Base-by-base conservation (phyloP, 345 rosid species). In the Brassica cretica region DNA sequence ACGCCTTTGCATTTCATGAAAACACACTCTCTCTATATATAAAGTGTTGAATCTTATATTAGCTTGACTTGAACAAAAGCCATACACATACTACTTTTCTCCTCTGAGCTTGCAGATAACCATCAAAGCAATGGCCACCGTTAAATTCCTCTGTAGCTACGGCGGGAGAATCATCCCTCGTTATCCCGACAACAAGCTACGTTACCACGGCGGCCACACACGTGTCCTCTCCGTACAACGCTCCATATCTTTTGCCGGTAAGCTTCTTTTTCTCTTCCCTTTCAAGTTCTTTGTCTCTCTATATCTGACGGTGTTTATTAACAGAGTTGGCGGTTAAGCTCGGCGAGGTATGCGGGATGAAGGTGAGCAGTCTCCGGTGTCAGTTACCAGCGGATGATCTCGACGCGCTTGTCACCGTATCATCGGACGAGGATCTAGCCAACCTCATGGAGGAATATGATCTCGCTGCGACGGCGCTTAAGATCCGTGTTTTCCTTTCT, bases 401-500 rank as follows among this genome's bases (percentile, higher is more conserved):
- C 1, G 98, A 94, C 71, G 93, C 98, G 25, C 86, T 94, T 69
- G 89, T 92, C 18, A 86, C 93, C 30, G 78, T 94, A 61, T 84
- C 93, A 71, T 91, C 91, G 65, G 95, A 89, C 81, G 97, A 94
- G 77, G 98, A 94, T 80, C 87, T 94, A 11, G 83, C 82, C 15
- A 92, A 90, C 87, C 88, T 94, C 80, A 82, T 94, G 75, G 98
- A 91, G 82, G 98, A 92, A 81, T 94, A 94, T 73, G 97, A 91
- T 80, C 84, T 82, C 2, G 68, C 82, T 2, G n/a, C 81, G 8
- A 85, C 83, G 19, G 73, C 85, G 1, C 56, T 87, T 77, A 94
- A 94, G 89, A 94, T 94, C 85, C 88, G 88, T 30, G 98, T 88
- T 8, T 90, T 94, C 78, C 89, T 94, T 70, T 85, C 84, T n/a